Conservation (phyloP, 169 alveolate species). For the Ichthyophthirius multifiliis region DNA sequence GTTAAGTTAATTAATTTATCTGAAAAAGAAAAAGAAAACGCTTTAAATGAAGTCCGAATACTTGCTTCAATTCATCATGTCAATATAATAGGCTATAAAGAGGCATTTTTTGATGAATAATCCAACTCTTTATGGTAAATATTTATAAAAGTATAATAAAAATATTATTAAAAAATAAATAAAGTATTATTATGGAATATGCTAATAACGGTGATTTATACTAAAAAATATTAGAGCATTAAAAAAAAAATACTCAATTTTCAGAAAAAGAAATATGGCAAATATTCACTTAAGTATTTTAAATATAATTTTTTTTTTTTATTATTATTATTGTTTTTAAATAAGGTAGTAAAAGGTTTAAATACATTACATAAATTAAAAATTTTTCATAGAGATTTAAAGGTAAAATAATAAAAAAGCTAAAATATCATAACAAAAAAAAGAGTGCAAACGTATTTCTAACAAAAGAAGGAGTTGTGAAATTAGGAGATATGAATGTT, state of each 20-base stretch:
- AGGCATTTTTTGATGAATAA: slow-evolving; percentile 72
- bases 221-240: slow-evolving; percentile 72
- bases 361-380: slow-evolving; percentile 74
- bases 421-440: neutral
- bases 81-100: slow-evolving; percentile 70
- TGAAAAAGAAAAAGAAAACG: slow-evolving; percentile 78
- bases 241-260: slow-evolving; percentile 53
- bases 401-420: slow-evolving; percentile 37
- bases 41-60: slow-evolving; percentile 81
- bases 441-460: slow-evolving; percentile 73
- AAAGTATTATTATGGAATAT: slow-evolving; percentile 85
- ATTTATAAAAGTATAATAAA: neutral
- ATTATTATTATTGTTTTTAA: neutral
- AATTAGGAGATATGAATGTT: slow-evolving; percentile 82
- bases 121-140: slow-evolving; percentile 58
- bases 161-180: neutral
- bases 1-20: slow-evolving; percentile 66
- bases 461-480: slow-evolving; percentile 69
- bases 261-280: slow-evolving; percentile 80
- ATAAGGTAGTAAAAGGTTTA: slow-evolving; percentile 65
- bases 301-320: neutral
- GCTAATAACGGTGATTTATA: slow-evolving; percentile 89
- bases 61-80: slow-evolving; percentile 73
- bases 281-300: slow-evolving; percentile 51
- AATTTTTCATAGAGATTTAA: slow-evolving; percentile 78